Percentiles rank a stretch among this genome's conserved stretches.
These are phyloP conservation scores for Aspergillus costaricaensis DNA, from an alignment of 2,329 filamentous ascomycete genomes.

Conservation along the genomic window DNA sequence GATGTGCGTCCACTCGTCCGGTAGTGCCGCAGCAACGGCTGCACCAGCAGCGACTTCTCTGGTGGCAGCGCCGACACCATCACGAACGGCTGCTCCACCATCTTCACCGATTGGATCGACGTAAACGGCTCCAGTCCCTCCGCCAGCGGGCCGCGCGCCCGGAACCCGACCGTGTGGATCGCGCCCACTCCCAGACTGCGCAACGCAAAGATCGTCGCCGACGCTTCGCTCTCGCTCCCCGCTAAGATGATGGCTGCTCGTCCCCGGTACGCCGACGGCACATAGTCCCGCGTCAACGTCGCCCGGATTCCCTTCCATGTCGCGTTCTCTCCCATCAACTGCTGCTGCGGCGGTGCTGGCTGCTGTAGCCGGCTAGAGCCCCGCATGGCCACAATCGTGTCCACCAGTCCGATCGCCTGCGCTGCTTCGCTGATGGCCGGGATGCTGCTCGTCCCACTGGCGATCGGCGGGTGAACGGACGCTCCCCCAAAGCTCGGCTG, in stretches of 20 bases:
- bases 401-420: slow-evolving; percentile 74
- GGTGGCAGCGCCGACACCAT: slow-evolving; percentile 77
- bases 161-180: slow-evolving; percentile 83
- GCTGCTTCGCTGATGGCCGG: slow-evolving; percentile 73
- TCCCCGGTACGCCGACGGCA: slow-evolving; percentile 76
- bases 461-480: slow-evolving; percentile 73
- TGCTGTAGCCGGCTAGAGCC: slow-evolving; percentile 26
- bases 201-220: slow-evolving; percentile 76
- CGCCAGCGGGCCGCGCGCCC: slow-evolving; percentile 60
- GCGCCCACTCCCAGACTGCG: slow-evolving; percentile 73
- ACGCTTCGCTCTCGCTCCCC: slow-evolving; percentile 71
- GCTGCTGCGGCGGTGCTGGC: background rate
- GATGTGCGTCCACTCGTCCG: slow-evolving; percentile 46
- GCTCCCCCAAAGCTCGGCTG: slow-evolving; percentile 79
- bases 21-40: slow-evolving; percentile 75
- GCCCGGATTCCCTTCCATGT: slow-evolving; percentile 84
- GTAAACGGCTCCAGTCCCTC: slow-evolving; percentile 65
- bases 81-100: slow-evolving; percentile 76
- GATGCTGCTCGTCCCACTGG: slow-evolving; percentile 60
- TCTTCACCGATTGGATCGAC: slow-evolving; percentile 76
- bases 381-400: slow-evolving; percentile 71
- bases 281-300: slow-evolving; percentile 77
- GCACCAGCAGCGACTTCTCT: slow-evolving; percentile 76
- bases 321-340: slow-evolving; percentile 76
- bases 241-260: slow-evolving; percentile 76